Evolutionary conservation across 163 green algal genomes (phyloP), one percentile per base, ranked within the genome.

Genomic region (Trebouxiophyceae sp.): DNA sequence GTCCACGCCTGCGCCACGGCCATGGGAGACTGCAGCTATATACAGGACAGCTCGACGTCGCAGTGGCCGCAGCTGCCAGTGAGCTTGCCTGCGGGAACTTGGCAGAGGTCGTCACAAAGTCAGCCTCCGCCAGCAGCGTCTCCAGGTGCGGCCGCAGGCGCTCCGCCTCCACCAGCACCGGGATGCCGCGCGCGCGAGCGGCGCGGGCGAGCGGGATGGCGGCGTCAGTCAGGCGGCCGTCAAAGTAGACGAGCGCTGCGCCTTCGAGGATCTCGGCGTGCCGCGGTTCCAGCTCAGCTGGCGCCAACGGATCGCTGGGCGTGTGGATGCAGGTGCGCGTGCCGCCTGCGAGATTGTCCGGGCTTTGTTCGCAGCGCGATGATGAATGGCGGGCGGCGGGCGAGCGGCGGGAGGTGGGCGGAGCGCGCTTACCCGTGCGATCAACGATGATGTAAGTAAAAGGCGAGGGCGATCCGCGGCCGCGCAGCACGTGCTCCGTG

Each of bases 401-500:
- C 54, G 30, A 24, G 19, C 26, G 54, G 20, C 19, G 19, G 12
- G 19, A 12, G 50, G 5, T n/a, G n/a, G n/a, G n/a, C 39, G 34
- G 33, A 57, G 60, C 5, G 22, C 50, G 26, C 61, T 58, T 65
- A 89, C 87, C 84, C 73, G 76, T 33, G 1, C 77, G 58, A 66
- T 97, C 91, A 0, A 97, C 89, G 54, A 97, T 95, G 67, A 97
- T 96, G 83, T 98, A 98, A 0, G 93, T 97, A 77, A 97, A 98
- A 27, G 92, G 90, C 1, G 92, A 97, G 30, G 91, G 80, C n/a
- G 74, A 57, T 2, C 78, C 85, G 24, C 76, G 26, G 19, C 80
- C 84, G 1, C 85, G 69, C 61, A 92, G 56, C 30, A 95, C 54
- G n/a, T 78, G 72, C 12, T 34, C 30, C 0, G 85, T 90, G 67